A percentile compares a stretch with the other conserved stretches of the same genome.
These are phyloP conservation scores for Orbilia oligospora DNA, from an alignment of 2,329 filamentous ascomycete genomes.

Conservation along the genomic window DNA sequence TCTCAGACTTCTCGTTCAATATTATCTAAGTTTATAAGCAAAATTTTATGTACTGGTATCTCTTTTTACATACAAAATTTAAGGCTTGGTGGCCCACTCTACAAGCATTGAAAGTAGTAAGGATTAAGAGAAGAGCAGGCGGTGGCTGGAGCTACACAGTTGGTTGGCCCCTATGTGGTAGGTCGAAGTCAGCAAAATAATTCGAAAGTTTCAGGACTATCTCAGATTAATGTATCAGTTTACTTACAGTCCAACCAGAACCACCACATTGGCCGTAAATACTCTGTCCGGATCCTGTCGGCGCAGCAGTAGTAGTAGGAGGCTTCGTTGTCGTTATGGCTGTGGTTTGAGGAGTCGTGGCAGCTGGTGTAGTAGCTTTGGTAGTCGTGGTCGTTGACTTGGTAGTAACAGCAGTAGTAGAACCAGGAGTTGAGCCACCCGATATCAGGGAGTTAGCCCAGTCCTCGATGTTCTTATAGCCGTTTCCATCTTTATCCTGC, in stretches of 20 bases:
- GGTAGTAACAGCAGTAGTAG: slow-evolving; percentile 13
- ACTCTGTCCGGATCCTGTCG: slow-evolving; percentile 32
- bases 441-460: slow-evolving; percentile 71
- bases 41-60: slow-evolving; percentile 44
- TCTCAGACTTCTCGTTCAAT: no score
- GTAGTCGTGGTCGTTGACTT: slow-evolving; percentile 34
- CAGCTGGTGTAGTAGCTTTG: slow-evolving; percentile 33
- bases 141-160: slow-evolving; percentile 42
- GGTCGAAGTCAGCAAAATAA: background rate
- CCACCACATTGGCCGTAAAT: slow-evolving; percentile 53
- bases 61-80: slow-evolving; percentile 18
- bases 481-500: slow-evolving; percentile 68
- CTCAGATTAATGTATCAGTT: background rate
- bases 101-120: slow-evolving; percentile 49
- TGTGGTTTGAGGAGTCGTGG: slow-evolving; percentile 9
- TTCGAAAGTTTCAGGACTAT: background rate
- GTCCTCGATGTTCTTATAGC: slow-evolving; percentile 70
- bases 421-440: slow-evolving; percentile 4
- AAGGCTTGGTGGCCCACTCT: slow-evolving; percentile 4
- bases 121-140: slow-evolving; percentile 36
- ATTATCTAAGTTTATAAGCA: no score
- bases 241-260: slow-evolving; percentile 48
- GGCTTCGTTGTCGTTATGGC: slow-evolving; percentile 21
- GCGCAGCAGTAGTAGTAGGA: slow-evolving; percentile 29
- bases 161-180: slow-evolving; percentile 39